These are phyloP conservation scores for Candida anutae DNA, from an alignment of 1,139 yeast species.

Conservation along the genomic window DNA sequence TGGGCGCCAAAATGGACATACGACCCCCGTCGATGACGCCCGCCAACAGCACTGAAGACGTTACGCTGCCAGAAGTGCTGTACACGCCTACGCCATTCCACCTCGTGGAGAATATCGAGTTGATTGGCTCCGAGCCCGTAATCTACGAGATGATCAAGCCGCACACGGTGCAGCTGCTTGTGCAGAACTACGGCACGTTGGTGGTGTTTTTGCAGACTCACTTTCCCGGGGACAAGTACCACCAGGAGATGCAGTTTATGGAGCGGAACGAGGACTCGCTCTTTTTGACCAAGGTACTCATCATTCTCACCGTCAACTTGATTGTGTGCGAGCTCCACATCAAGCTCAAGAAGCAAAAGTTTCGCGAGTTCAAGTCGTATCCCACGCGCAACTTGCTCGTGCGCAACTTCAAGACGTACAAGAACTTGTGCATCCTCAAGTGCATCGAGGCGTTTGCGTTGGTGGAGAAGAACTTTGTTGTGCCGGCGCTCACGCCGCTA, in stretches of 20 bases:
- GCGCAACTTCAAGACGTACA: constrained; percentile 18
- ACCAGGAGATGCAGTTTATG: constrained; percentile 14
- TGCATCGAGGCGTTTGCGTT: constrained; percentile 21
- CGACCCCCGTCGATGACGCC: not conserved
- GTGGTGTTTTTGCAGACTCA: constrained; percentile 18
- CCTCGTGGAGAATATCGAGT: constrained; percentile 9
- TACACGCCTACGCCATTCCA: constrained; percentile 10
- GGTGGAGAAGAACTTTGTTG: constrained; percentile 22
- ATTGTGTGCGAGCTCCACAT: constrained; percentile 25
- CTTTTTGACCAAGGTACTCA: constrained; percentile 21
- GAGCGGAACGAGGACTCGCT: constrained; percentile 24
- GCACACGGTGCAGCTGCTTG: constrained; percentile 22
- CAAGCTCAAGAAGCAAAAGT: constrained; percentile 21
- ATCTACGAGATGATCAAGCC: constrained; percentile 14
- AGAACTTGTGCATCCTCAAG: constrained; percentile 21
- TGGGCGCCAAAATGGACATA: too few relatives aligned
- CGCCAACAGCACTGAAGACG: not conserved
- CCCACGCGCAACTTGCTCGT: constrained; percentile 10
- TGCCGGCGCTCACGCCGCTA: constrained; percentile 16
- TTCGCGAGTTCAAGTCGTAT: constrained; percentile 14
- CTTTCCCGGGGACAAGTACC: constrained; percentile 9
- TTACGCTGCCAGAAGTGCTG: not conserved
- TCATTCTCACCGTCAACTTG: constrained; percentile 22
- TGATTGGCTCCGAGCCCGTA: constrained; percentile 10
- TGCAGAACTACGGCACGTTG: constrained; percentile 17